Evolutionary conservation across 257 asterid species (phyloP), one percentile per base, ranked within the genome.

Genomic region (Fraxinus excelsior): DNA sequence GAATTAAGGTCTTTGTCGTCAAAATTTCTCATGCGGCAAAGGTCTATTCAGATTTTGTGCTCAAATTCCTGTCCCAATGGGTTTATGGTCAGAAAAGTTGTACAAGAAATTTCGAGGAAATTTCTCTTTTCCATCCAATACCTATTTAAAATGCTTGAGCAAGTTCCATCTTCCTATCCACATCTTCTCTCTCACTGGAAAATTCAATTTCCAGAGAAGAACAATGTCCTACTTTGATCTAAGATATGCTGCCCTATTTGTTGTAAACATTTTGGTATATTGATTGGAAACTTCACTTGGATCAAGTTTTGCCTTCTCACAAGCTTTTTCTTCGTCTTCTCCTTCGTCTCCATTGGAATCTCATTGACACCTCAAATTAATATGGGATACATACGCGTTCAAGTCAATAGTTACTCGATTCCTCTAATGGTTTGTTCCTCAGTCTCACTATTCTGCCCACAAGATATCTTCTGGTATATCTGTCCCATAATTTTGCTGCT

Each of bases 401-500:
- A 69, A 34, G 26, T 69, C 23, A 69, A 28, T 8, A 3, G 25
- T 21, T 76, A 44, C 21, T 76, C 80, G 7, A 31, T 66, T 8
- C 26, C 74, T 9, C 37, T 68, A 1, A 69, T 69, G 75, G 21
- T 16, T 69, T 76, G 70, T 16, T 76, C 34, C 23, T 51, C 26
- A 31, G 62, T 74, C 18, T 34, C 71, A 23, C 13, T 69, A 13
- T 9, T 69, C 46, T 26, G 34, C 46, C 74, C 80, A 5, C 37
- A 67, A 32, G 31, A 16, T 8, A n/a, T 76, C 4, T 76, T 76
- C n/a, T 76, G 80, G 74, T 76, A n/a, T 34, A n/a, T 76, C 21
- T 46, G 12, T 35, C 80, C 70, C n/a, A 14, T 62, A 21, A 69
- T 69, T 8, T 34, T 76, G 18, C 18, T 76, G 23, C 16, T 53